A percentile compares a stretch with the other conserved stretches of the same genome.
Conservation (phyloP, 2,329 filamentous ascomycete species). For the Claviceps paspali region DNA sequence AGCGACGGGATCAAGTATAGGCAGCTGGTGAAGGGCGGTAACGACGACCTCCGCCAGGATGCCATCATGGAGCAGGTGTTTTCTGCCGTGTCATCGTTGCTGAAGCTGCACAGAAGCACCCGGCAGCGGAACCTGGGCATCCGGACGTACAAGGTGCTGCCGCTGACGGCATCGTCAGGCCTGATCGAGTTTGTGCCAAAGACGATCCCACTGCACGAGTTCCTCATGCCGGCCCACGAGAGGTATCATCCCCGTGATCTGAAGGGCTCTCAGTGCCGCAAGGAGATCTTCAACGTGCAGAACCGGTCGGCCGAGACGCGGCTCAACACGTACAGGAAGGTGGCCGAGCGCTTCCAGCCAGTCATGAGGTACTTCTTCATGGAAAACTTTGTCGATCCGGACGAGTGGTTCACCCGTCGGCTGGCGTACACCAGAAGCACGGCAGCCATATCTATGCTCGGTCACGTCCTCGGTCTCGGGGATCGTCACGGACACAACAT, state of each 20-base stretch:
- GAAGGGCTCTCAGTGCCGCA: conserved; percentile 60
- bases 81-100: conserved; percentile 78
- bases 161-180: conserved; percentile 68
- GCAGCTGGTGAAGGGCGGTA: conserved; percentile 88
- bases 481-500: conserved; percentile 97
- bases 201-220: conserved; percentile 84
- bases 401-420: conserved; percentile 86
- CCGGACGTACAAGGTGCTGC: conserved; percentile 92
- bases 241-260: conserved; percentile 74
- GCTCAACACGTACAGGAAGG: conserved; percentile 59
- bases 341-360: conserved; percentile 72
- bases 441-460: conserved; percentile 87
- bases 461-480: conserved; percentile 81
- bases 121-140: conserved; percentile 81
- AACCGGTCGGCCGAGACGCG: conserved; percentile 54
- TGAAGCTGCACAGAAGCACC: conserved; percentile 74
- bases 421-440: conserved; percentile 88
- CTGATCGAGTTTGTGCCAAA: conserved; percentile 95
- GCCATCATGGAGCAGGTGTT: conserved; percentile 99
- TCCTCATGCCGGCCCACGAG: conserved; percentile 79
- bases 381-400: conserved; percentile 82
- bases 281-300: conserved; percentile 62
- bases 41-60: conserved; percentile 91
- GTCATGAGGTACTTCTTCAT: conserved; percentile 97
- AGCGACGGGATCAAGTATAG: conserved; percentile 69